Evolutionary conservation across 768 basidiomycete genomes (phyloP), one percentile per base, ranked within the genome.

Genomic region (Hygrophorus russula): DNA sequence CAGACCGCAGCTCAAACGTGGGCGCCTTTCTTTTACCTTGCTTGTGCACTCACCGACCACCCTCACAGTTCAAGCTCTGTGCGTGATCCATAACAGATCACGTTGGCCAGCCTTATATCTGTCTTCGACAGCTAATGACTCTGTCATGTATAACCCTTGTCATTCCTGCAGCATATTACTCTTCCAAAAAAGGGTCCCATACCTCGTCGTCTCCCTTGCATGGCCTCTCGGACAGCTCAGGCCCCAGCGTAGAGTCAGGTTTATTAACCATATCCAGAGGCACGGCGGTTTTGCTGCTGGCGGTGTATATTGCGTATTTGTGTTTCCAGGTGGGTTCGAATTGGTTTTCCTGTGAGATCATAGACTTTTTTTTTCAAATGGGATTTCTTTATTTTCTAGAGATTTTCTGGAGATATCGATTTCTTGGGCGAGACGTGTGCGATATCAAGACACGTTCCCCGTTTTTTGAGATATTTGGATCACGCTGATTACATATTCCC

Each of bases 1-100:
- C 71, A 72, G 19, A 90, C 85, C 13, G 90, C 87, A 24, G 91
- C 92, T 19, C 91, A 93, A 66, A 78, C 89, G 78, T 87, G 52
- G 56, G 80, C 70, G 6, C 49, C 36, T 13, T 27, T 10, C n/a
- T 15, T 37, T 39, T 51, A 32, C 48, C 38, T 36, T 37, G 37
- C 49, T 30, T 37, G 33, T 44, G 2, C 18, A 24, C 18, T 4
- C 14, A 20, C 38, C 34, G 6, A 40, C 24, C 44, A 28, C 4
- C 15, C 35, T 47, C 40, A 18, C 48, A 75, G 71, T 50, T 71
- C 71, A 43, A 69, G 69, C 45, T 74, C 70, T 48, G 70, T 73
- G 59, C 44, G 61, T 55, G 32, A 14, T 41, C 45, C 27, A 27
- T 18, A 37, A 28, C 14, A 0, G 5, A 18, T 42, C 28, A 2